Conservation (phyloP, 768 basidiomycete genomes). For the Pisolithus marmoratus region DNA sequence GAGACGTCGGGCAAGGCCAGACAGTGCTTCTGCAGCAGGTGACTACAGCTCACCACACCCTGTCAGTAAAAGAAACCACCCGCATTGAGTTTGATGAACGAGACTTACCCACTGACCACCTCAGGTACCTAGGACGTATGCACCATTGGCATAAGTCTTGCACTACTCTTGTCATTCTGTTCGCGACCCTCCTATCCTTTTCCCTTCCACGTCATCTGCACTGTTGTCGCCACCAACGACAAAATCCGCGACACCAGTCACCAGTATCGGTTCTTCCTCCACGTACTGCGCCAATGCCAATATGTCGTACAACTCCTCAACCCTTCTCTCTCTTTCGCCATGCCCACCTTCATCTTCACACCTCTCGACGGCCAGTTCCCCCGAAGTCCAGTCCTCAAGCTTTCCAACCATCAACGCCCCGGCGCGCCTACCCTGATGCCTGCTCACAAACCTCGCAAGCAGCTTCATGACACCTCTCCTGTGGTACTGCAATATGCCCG, state of each 20-base stretch:
- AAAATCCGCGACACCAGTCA: constrained; percentile 41
- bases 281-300: constrained; percentile 49
- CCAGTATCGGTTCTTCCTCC: constrained; percentile 35
- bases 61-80: background rate
- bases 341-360: constrained; percentile 3
- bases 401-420: constrained; percentile 36
- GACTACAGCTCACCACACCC: constrained; percentile 65
- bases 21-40: constrained; percentile 67
- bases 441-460: too few species aligned
- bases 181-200: background rate
- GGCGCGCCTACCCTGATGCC: too few species aligned
- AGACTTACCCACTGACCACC: constrained; percentile 69
- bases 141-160: constrained; percentile 35
- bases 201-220: too few species aligned
- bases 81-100: background rate
- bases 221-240: constrained; percentile 23
- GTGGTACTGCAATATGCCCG: too few species aligned
- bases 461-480: too few species aligned
- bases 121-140: constrained; percentile 54
- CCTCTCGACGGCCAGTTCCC: too few species aligned
- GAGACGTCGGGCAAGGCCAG: constrained; percentile 45
- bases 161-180: constrained; percentile 27
- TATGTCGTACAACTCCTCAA: constrained; percentile 49
- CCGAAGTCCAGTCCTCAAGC: constrained; percentile 37
- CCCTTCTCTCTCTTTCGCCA: constrained; percentile 26